Evolutionary conservation across 495 filamentous ascomycete species (phyloP), one percentile per base, ranked within the genome.

Genomic region (Penicillium fimorum): DNA sequence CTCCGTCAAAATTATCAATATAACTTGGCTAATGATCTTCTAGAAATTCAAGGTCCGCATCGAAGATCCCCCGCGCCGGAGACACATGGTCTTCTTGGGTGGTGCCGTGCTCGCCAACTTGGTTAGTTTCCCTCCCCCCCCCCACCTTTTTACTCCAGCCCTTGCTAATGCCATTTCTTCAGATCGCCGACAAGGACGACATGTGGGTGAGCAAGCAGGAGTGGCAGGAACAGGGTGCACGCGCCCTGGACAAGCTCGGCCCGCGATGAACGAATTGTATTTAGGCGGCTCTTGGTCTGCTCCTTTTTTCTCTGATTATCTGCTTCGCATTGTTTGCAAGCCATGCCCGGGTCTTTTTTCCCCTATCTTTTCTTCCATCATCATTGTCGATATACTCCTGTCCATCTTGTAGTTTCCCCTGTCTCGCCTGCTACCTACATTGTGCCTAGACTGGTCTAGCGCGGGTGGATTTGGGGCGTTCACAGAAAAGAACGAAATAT

Each of bases 31-130:
- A 65, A 76, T 47, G 15, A 33, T 45, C 12, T 50, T 58, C 50
- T 65, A 89, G 86, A 99, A 97, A 86, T 97, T 99, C 82, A 97
- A 97, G 82, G 92, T 97, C 37, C 85, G 94, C 69, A 97, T 99
- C 73, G 95, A 99, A 67, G 94, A 99, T 69, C 95, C 94, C 44
- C 94, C 94, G 17, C 83, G 94, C 75, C 84, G 94, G 70, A 84
- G 92, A 69, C 95, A 99, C 74, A 97, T 99, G 94, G 95, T 97
- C 5, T 99, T 99, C 84, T 73, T 97, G 53, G 94, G 94, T 55
- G 94, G 94, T 66, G 95, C 94, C 9, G 95, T 99, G 46, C 81
- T 99, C 50, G 94, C 94, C 57, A 97, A 96, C 70, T 91, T 98
- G 76, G 84, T 87, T 78, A 57, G 82, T 77, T 27, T 40, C 30